These are phyloP conservation scores for Backusella morwellensis DNA, from an alignment of 192 early-diverging fungal genomes.

Conservation along the genomic window DNA sequence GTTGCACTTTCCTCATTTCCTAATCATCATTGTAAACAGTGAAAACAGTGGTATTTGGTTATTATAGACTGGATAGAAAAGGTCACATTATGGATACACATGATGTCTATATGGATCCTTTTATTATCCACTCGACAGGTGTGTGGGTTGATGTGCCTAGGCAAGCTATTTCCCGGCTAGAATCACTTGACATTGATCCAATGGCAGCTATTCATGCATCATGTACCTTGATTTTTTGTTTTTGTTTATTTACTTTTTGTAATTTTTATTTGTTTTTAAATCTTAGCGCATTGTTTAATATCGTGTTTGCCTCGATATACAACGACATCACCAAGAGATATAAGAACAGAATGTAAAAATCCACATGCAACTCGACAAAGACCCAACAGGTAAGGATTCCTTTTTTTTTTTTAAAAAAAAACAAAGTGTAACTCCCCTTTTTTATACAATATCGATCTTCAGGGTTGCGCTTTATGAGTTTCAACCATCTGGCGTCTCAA, in stretches of 20 bases:
- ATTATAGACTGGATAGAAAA: slow-evolving; percentile 48
- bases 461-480: slow-evolving; percentile 50
- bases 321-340: slow-evolving; percentile 24
- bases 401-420: neutral
- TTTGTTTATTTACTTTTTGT: neutral
- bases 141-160: slow-evolving; percentile 47
- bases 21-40: slow-evolving; percentile 26
- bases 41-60: slow-evolving; percentile 56
- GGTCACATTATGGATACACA: slow-evolving; percentile 47
- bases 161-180: slow-evolving; percentile 13
- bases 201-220: slow-evolving; percentile 50
- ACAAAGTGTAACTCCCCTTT: neutral
- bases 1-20: no score
- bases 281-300: slow-evolving; percentile 44
- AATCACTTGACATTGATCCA: slow-evolving; percentile 37
- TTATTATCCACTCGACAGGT: slow-evolving; percentile 35
- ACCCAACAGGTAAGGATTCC: slow-evolving; percentile 34
- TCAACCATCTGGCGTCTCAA: slow-evolving; percentile 31
- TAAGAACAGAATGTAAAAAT: slow-evolving; percentile 54
- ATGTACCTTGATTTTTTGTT: slow-evolving; percentile 18
- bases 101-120: slow-evolving; percentile 48
- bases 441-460: neutral
- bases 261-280: neutral
- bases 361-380: slow-evolving; percentile 42
- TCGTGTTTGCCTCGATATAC: slow-evolving; percentile 35